phyloP scores from a whole-genome alignment of 768 basidiomycete species.

The Suillus placidus region DNA sequence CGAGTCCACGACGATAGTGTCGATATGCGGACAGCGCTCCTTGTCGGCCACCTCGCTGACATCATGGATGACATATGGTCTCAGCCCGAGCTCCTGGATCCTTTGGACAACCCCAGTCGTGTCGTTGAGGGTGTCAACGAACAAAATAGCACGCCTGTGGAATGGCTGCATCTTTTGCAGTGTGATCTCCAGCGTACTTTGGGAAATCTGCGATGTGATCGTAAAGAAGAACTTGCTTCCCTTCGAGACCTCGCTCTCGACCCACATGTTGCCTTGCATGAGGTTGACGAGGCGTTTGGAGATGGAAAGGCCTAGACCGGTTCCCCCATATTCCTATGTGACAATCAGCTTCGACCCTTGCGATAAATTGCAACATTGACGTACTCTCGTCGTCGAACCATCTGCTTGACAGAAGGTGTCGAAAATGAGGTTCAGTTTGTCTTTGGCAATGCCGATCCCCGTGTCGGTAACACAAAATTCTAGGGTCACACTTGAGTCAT shows the following conservation, averaged over 20 bases:
- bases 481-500: conserved; percentile 83
- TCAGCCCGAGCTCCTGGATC: conserved; percentile 78
- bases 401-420: conserved; percentile 99
- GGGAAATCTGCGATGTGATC: conserved; percentile 82
- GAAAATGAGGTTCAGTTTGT: conserved; percentile 97
- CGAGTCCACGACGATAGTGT: conserved; percentile 95
- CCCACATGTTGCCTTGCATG: conserved; percentile 99
- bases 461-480: conserved; percentile 99
- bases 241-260: conserved; percentile 90
- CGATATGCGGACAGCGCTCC: conserved; percentile 83
- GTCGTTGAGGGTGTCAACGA: conserved; percentile 85
- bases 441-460: conserved; percentile 98
- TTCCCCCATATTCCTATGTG: conserved; percentile 90
- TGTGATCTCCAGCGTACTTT: conserved; percentile 71
- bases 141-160: conserved; percentile 84
- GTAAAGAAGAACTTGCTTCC: conserved; percentile 98
- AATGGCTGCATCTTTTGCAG: conserved; percentile 85
- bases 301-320: conserved; percentile 94
- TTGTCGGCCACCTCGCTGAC: conserved; percentile 83
- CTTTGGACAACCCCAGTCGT: conserved; percentile 73
- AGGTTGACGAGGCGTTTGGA: conserved; percentile 95
- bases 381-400: conserved; percentile 91
- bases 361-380: conserved; percentile 30
- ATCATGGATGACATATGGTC: conserved; percentile 73
- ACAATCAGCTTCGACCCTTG: background rate